Percentiles rank a stretch among this genome's conserved stretches.
Evolutionary conservation across 306 rosid genomes (phyloP).

Genomic region (Adenanthera pavonina): DNA sequence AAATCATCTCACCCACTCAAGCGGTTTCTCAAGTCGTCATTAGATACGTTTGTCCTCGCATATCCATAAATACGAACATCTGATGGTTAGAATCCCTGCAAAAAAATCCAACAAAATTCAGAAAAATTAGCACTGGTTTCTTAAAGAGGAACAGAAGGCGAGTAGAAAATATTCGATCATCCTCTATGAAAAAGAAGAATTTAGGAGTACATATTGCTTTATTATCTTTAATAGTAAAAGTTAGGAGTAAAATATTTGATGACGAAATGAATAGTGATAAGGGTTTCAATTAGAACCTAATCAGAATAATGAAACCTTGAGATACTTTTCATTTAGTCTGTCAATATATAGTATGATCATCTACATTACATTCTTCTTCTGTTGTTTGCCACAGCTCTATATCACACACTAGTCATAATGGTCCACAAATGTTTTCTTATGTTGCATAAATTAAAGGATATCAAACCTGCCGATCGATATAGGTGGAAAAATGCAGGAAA

Average conservation of each 20-base stretch:
- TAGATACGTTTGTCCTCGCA: conserved; percentile 82
- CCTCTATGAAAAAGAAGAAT: not conserved
- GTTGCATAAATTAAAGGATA: not conserved
- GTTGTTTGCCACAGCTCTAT: not conserved
- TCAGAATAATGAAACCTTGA: not conserved
- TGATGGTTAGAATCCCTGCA: conserved; percentile 70
- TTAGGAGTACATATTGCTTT: not conserved
- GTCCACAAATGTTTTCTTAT: conserved; percentile 1
- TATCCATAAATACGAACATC: conserved; percentile 83
- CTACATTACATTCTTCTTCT: not conserved
- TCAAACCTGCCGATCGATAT: conserved; percentile 70
- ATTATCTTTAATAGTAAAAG: not conserved
- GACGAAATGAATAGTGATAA: not conserved
- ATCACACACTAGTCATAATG: conserved; percentile 12
- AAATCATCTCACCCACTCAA: conserved; percentile 66
- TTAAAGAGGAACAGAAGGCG: conserved; percentile 22
- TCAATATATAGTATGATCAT: conserved; percentile 18
- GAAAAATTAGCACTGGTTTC: conserved; percentile 8
- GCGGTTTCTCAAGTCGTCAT: conserved; percentile 73
- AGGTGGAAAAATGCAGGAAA: conserved; percentile 87
- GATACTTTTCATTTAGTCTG: conserved; percentile 8
- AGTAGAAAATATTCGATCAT: not conserved
- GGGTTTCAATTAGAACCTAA: conserved; percentile 1
- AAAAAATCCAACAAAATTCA: not conserved
- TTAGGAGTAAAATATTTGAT: not conserved